Percentiles rank a stretch among this genome's conserved stretches.
Evolutionary conservation across 257 asterid genomes (phyloP).

Genomic region (Scutellaria galericulata): DNA sequence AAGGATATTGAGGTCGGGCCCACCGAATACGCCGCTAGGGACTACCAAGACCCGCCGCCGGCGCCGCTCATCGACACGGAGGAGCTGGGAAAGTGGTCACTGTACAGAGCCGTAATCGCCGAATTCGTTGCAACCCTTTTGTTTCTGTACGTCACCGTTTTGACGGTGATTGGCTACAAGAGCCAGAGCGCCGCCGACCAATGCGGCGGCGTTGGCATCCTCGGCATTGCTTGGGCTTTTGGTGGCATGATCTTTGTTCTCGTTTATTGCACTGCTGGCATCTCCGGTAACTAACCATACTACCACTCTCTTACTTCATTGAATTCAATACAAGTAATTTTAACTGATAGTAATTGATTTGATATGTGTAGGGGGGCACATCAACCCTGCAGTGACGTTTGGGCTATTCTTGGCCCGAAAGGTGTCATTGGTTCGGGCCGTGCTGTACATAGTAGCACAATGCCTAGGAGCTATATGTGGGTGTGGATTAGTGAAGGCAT

Average conservation of each 20-base stretch:
- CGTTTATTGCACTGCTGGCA: conserved; percentile 87
- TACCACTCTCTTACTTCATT: too few species aligned
- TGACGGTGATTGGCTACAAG: conserved; percentile 78
- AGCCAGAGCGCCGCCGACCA: conserved; percentile 51
- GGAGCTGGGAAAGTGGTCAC: conserved; percentile 68
- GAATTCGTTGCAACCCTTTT: conserved; percentile 76
- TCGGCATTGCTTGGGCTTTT: conserved; percentile 86
- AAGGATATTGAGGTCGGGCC: conserved; percentile 62
- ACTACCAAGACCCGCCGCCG: conserved; percentile 81
- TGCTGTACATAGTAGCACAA: conserved; percentile 69
- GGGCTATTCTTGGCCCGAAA: conserved; percentile 71
- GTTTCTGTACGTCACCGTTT: conserved; percentile 65
- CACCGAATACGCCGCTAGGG: conserved; percentile 53
- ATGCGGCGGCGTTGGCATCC: conserved; percentile 82
- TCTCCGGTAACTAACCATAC: conserved; percentile 50
- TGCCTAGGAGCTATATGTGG: conserved; percentile 86
- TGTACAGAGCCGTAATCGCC: conserved; percentile 76
- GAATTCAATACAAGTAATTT: neutral
- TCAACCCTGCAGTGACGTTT: conserved; percentile 77
- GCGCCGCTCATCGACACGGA: conserved; percentile 61
- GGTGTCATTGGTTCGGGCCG: conserved; percentile 62
- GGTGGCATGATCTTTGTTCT: conserved; percentile 86
- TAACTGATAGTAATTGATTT: neutral
- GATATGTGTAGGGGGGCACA: conserved; percentile 59
- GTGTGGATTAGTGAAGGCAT: conserved; percentile 70